Evolutionary conservation across 1,139 yeast genomes (phyloP).

Genomic region (Debaryomycetaceae sp.): DNA sequence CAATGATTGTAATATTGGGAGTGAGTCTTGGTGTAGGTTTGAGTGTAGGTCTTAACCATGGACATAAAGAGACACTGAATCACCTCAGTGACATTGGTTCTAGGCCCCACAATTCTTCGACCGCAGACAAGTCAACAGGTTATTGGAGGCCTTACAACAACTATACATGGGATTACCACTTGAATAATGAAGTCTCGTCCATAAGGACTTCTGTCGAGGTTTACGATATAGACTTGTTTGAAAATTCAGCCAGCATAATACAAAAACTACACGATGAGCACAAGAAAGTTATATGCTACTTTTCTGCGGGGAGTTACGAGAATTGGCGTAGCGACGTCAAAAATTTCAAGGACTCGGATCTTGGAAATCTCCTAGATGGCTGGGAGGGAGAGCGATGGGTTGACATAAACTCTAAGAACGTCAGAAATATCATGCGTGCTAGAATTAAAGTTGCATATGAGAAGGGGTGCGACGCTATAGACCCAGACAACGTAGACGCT

Average conservation of each 20-base stretch:
- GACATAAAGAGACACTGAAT: not conserved
- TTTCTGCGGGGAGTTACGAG: slow-evolving; percentile 23
- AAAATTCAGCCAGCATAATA: slow-evolving; percentile 8
- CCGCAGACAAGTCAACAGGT: not conserved
- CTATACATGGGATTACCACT: slow-evolving; percentile 14
- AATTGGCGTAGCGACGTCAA: slow-evolving; percentile 17
- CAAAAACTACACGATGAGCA: slow-evolving; percentile 10
- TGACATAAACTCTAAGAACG: slow-evolving; percentile 11
- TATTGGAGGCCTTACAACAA: slow-evolving; percentile 2
- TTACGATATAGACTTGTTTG: slow-evolving; percentile 17
- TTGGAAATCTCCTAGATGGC: slow-evolving; percentile 18
- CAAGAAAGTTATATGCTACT: slow-evolving; percentile 19
- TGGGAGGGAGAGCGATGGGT: slow-evolving; percentile 23
- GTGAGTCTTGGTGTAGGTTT: not conserved
- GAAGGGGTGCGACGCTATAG: slow-evolving; percentile 19
- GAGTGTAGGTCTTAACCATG: not conserved
- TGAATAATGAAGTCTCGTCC: slow-evolving; percentile 3
- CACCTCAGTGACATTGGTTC: not conserved
- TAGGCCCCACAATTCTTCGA: not conserved
- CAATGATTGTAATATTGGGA: not conserved
- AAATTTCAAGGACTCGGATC: slow-evolving; percentile 10
- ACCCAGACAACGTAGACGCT: slow-evolving; percentile 22
- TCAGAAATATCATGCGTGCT: slow-evolving; percentile 13
- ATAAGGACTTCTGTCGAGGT: slow-evolving; percentile 3
- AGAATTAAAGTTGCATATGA: slow-evolving; percentile 14